phyloP scores from a whole-genome alignment of 345 rosid species.

The Eucalyptus curtisii region DNA sequence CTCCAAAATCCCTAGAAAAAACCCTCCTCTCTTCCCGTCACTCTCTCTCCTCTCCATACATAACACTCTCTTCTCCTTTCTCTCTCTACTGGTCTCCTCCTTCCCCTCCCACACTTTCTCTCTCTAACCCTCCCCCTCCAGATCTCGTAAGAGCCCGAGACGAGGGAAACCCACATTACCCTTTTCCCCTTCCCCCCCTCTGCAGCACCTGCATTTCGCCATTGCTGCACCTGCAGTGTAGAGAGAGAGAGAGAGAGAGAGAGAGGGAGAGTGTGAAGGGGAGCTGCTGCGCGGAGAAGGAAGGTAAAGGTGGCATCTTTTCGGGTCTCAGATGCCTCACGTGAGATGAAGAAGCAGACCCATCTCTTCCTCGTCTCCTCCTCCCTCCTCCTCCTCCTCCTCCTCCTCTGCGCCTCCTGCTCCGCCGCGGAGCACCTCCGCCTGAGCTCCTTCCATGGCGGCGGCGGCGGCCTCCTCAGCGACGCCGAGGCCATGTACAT shows the following conservation, averaged over 20 bases:
- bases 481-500: constrained; percentile 49
- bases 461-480: constrained; percentile 33
- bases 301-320: constrained; percentile 6
- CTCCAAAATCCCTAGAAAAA: constrained; percentile 27
- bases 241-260: not conserved
- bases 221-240: not conserved
- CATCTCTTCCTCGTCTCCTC: not conserved
- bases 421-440: not conserved
- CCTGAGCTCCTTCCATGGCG: constrained; percentile 26
- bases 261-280: not conserved
- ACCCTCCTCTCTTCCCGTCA: constrained; percentile 1
- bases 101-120: not conserved
- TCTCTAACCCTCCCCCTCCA: not conserved
- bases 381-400: constrained; percentile 7
- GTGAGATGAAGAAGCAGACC: constrained; percentile 72
- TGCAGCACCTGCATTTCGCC: not conserved
- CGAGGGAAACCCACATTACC: not conserved
- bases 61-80: not conserved
- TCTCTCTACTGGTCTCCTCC: not conserved
- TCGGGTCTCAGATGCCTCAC: constrained; percentile 40
- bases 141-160: not conserved
- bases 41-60: constrained; percentile 11
- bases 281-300: not conserved
- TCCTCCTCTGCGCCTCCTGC: constrained; percentile 4
- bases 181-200: not conserved